These are phyloP conservation scores for Didymella pinodella DNA, from an alignment of 2,329 filamentous ascomycete genomes.

Conservation along the genomic window DNA sequence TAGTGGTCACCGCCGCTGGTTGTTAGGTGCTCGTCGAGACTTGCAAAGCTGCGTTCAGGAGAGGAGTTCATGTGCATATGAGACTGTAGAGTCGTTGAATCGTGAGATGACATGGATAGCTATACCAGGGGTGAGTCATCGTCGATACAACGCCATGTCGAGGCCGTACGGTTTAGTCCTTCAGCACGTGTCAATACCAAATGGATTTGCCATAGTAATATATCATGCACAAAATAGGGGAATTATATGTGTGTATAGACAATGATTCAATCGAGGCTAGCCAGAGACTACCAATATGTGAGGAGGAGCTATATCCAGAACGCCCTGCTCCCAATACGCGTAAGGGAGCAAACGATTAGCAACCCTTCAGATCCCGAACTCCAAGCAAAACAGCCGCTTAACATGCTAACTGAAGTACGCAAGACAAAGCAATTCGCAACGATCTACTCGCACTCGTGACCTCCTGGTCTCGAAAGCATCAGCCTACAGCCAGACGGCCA, in stretches of 20 bases:
- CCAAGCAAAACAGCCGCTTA: conserved; percentile 17
- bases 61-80: background rate
- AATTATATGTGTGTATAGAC: conserved; percentile 5
- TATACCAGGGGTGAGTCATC: background rate
- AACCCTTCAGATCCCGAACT: conserved; percentile 14
- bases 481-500: background rate
- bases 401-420: conserved; percentile 19
- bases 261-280: conserved; percentile 12
- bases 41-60: background rate
- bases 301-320: conserved; percentile 13
- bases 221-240: background rate
- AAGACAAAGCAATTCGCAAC: conserved; percentile 11
- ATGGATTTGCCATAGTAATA: background rate
- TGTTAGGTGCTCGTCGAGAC: background rate
- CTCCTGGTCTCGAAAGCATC: background rate
- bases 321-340: conserved; percentile 14
- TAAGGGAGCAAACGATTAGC: conserved; percentile 13
- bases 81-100: background rate
- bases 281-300: conserved; percentile 3
- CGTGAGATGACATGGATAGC: no score
- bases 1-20: background rate
- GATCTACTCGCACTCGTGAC: conserved; percentile 3
- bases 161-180: background rate
- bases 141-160: background rate
- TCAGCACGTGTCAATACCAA: background rate